A percentile compares a stretch with the other conserved stretches of the same genome.
Conservation (phyloP, 2,329 filamentous ascomycete genomes). For the Didymella glomerata region DNA sequence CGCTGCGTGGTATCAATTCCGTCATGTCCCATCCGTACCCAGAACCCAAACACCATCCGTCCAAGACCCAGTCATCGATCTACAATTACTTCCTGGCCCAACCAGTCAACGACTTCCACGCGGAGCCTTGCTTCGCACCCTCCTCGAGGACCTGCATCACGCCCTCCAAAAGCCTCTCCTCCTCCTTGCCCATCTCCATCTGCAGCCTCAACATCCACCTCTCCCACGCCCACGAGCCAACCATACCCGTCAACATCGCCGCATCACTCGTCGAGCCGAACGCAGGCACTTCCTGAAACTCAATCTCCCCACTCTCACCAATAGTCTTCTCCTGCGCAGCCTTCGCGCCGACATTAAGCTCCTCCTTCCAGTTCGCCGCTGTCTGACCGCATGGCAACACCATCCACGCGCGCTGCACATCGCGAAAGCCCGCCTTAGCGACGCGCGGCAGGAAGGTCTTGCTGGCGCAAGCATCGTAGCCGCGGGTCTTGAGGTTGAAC, state of each 20-base stretch:
- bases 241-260: constrained; percentile 79
- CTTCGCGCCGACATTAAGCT: constrained; percentile 47
- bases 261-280: constrained; percentile 67
- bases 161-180: constrained; percentile 62
- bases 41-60: constrained; percentile 35
- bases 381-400: constrained; percentile 80
- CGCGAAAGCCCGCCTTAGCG: constrained; percentile 76
- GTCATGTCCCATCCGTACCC: constrained; percentile 13
- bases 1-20: constrained; percentile 44
- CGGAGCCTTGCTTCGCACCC: constrained; percentile 64
- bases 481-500: constrained; percentile 85
- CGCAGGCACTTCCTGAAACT: constrained; percentile 38
- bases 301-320: constrained; percentile 44
- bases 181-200: constrained; percentile 79
- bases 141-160: constrained; percentile 67
- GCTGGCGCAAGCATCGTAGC: constrained; percentile 86
- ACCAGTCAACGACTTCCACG: constrained; percentile 68
- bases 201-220: constrained; percentile 91
- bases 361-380: constrained; percentile 50
- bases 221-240: constrained; percentile 93
- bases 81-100: constrained; percentile 51
- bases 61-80: constrained; percentile 14
- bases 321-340: constrained; percentile 49
- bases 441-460: constrained; percentile 82
- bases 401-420: constrained; percentile 85